Base-by-base conservation (phyloP, 495 filamentous ascomycete species). In the Bacidia gigantensis region DNA sequence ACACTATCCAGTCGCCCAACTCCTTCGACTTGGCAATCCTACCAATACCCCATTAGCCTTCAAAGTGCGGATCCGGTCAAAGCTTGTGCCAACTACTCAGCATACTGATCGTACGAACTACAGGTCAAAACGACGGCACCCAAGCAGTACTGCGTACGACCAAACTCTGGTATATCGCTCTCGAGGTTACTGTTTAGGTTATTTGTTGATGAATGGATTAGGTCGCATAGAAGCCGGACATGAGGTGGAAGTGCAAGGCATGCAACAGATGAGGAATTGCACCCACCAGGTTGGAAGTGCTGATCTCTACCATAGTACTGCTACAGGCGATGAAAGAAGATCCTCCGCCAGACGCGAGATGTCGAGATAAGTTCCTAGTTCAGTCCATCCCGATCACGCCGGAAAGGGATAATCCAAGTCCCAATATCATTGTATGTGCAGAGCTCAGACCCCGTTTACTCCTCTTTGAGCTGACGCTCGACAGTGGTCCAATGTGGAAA, bases 61-160 rank as follows among this genome's bases (percentile, higher is more conserved):
- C 79, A 98, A 98, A 82, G 89, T 93, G 73, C 58, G 76, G 46
- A 40, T 10, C 20, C 26, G 46, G 9, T 32, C 24, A 51, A 46
- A 20, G 18, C 39, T 20, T 44, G 32, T 20, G 20, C 24, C 17
- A 29, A 32, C 29, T 25, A 23, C 39, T 42, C 52, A 46, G 10
- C 39, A 25, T 14, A 51, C 44, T 56, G 40, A 48, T 44, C 14
- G 3, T 5, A 5, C 26, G 42, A 3, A 12, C 17, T 20, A 52
- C 59, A 96, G 89, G 92, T 98, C 64, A 98, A 98, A 80, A 98
- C 92, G 38, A 98, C 92, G 52, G 93, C 93, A 24, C 92, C 93
- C 3, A 97, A 98, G 69, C 90, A 96, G 90, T 98, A 98, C 70
- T 97, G 92, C 64, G 92, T 98, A 26, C 84, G 93, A 53, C 93